A percentile compares a stretch with the other conserved stretches of the same genome.
Evolutionary conservation across 179 eudicot species (phyloP).

Genomic region (Actinidia polygama): DNA sequence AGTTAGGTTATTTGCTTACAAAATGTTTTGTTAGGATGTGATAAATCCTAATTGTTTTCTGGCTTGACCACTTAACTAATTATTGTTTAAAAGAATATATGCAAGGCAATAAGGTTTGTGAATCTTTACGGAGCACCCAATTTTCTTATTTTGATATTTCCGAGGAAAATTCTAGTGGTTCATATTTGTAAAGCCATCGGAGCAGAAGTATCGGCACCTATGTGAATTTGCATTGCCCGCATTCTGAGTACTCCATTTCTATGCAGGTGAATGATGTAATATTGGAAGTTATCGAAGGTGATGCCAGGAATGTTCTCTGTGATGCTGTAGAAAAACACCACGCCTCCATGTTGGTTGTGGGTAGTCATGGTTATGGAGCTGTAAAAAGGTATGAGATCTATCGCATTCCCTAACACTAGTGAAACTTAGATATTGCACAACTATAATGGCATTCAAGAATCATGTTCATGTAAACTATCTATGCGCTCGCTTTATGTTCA

Average conservation of each 20-base stretch:
- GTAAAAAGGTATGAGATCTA: constrained; percentile 52
- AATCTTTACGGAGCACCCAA: background rate
- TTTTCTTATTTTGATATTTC: background rate
- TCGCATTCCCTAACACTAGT: background rate
- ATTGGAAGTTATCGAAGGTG: constrained; percentile 60
- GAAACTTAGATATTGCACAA: background rate
- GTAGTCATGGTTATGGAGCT: constrained; percentile 80
- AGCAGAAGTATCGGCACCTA: background rate
- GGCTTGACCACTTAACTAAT: background rate
- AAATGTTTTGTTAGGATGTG: background rate
- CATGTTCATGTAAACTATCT: background rate
- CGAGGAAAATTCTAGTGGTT: background rate
- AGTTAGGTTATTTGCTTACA: background rate
- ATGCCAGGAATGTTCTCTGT: constrained; percentile 71
- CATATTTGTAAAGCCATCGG: background rate
- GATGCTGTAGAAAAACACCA: constrained; percentile 76
- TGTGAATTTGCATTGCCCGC: background rate
- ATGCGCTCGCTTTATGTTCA: background rate
- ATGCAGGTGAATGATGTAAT: constrained; percentile 56
- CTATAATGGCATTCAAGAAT: background rate
- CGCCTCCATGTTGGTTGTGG: constrained; percentile 67
- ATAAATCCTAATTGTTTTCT: background rate
- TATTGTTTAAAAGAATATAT: background rate
- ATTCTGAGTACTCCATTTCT: constrained; percentile 12
- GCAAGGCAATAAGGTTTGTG: background rate